phyloP scores from a whole-genome alignment of 306 rosid species.

The Hippophae gyantsensis region DNA sequence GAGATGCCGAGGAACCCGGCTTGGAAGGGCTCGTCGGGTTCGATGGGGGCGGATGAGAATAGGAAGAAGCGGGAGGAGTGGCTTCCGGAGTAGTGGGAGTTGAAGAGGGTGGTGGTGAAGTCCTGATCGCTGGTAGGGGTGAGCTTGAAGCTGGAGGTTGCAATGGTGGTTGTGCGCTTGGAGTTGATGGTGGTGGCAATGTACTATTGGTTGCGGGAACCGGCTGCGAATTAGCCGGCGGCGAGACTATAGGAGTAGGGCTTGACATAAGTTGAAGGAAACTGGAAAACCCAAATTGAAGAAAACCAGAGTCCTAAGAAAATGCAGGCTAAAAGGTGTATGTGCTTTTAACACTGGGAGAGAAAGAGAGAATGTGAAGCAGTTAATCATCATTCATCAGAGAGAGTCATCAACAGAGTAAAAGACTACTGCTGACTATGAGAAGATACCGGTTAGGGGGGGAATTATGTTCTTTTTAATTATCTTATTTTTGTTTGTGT shows the following conservation, averaged over 20 bases:
- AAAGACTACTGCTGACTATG: too few relatives aligned
- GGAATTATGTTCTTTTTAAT: too few relatives aligned
- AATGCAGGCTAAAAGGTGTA: too few relatives aligned
- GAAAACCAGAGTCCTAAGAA: too few relatives aligned
- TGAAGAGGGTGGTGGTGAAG: slow-evolving; percentile 14
- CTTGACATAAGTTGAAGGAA: neutral
- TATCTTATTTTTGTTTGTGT: too few relatives aligned
- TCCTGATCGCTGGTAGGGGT: slow-evolving; percentile 5
- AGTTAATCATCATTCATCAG: too few relatives aligned
- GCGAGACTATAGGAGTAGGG: slow-evolving; percentile 17
- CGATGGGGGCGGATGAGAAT: slow-evolving; percentile 16
- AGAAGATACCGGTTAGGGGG: too few relatives aligned
- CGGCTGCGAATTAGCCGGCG: slow-evolving; percentile 27
- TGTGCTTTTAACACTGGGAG: too few relatives aligned
- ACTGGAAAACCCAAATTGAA: too few relatives aligned
- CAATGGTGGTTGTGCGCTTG: slow-evolving; percentile 22
- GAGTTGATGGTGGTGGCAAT: slow-evolving; percentile 17
- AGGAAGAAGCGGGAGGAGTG: slow-evolving; percentile 17
- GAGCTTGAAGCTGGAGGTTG: slow-evolving; percentile 18
- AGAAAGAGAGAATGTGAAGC: too few relatives aligned
- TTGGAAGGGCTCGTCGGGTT: slow-evolving; percentile 9
- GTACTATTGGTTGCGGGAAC: slow-evolving; percentile 26
- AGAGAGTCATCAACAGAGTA: too few relatives aligned
- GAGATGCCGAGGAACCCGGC: neutral
- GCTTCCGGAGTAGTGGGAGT: slow-evolving; percentile 16